A percentile compares a stretch with the other conserved stretches of the same genome.
phyloP scores from a whole-genome alignment of 1,284 basidiomycete species.

The Vanrija humicola region DNA sequence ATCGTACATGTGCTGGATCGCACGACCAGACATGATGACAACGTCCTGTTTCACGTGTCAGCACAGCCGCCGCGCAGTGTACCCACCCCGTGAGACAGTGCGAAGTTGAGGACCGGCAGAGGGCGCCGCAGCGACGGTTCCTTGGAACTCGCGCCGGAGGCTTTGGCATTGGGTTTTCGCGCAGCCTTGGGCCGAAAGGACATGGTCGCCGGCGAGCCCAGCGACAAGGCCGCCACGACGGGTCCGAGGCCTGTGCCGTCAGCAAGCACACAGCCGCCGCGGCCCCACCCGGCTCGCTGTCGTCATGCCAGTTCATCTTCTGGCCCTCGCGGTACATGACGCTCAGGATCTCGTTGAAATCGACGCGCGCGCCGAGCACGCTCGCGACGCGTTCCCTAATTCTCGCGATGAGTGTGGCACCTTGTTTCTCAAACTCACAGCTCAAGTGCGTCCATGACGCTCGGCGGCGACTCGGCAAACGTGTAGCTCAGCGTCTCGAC shows the following conservation, averaged over 20 bases:
- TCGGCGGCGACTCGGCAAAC: conserved; percentile 34
- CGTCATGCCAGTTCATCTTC: conserved; percentile 48
- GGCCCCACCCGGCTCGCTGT: conserved; percentile 38
- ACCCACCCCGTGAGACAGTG: conserved; percentile 6
- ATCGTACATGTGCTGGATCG: conserved; percentile 34
- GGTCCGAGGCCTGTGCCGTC: conserved; percentile 33
- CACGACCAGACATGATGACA: conserved; percentile 38
- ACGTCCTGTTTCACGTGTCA: conserved; percentile 24
- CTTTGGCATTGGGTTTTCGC: not conserved
- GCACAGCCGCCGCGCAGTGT: too few relatives aligned
- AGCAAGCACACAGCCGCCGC: too few relatives aligned
- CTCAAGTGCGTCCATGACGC: conserved; percentile 28
- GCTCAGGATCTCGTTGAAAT: conserved; percentile 43
- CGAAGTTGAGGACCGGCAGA: conserved; percentile 8
- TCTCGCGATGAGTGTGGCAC: conserved; percentile 12
- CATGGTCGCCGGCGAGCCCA: conserved; percentile 37
- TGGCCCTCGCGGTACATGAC: conserved; percentile 45
- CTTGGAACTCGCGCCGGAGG: not conserved
- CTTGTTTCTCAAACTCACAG: conserved; percentile 22
- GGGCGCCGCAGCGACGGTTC: too few relatives aligned
- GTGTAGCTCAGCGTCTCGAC: conserved; percentile 35
- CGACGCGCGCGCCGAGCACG: conserved; percentile 18
- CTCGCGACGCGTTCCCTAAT: conserved; percentile 17
- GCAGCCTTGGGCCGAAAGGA: conserved; percentile 30
- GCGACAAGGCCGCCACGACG: conserved; percentile 36